Evolutionary conservation across 1,139 yeast species (phyloP), one percentile per base, ranked within the genome.

Genomic region (Sporopachydermia cereana): DNA sequence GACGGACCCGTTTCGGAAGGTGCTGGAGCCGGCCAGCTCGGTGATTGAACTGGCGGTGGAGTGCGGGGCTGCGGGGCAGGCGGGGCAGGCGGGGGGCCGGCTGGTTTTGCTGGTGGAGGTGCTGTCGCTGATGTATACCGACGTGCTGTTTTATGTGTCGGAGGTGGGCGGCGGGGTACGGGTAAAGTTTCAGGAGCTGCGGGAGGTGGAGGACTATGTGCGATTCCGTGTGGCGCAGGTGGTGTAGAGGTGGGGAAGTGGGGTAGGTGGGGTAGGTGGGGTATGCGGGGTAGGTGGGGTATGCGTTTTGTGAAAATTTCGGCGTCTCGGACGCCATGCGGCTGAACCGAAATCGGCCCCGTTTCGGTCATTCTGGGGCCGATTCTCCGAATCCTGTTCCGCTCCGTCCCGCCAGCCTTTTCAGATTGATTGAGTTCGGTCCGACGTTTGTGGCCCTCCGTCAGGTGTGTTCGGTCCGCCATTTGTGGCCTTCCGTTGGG

Each of bases 151-250:
- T 20, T 34, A 34, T 34, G 39, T 34, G 14, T 16, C 18, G 9
- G 39, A 34, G 39, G n/a, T 34, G 12, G 39, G 39, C 18, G 17
- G 22, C 5, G 39, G 9, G 17, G n/a, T 7, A 5, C 18, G 22
- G 17, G 39, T 20, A n/a, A 34, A 34, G 39, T 34, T 34, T n/a
- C 22, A 12, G 5, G 39, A 34, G 22, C 9, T 34, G 39, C 18
- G 39, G 22, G 39, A 34, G 17, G 39, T 34, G 22, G 39, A 34
- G 17, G 39, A 34, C 17, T 34, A 34, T 34, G 39, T 34, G 18
- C 9, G 39, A n/a, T 34, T 12, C 22, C 18, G 22, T 7, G 39
- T 34, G 39, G 17, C 20, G 20, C 9, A 21, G 5, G 18, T 34
- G 39, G 14, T 25, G 29, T 7, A 25, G 29, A 25, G 29, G 29